phyloP scores from a whole-genome alignment of 192 early-diverging fungal species.

The Linderina pennispora region DNA sequence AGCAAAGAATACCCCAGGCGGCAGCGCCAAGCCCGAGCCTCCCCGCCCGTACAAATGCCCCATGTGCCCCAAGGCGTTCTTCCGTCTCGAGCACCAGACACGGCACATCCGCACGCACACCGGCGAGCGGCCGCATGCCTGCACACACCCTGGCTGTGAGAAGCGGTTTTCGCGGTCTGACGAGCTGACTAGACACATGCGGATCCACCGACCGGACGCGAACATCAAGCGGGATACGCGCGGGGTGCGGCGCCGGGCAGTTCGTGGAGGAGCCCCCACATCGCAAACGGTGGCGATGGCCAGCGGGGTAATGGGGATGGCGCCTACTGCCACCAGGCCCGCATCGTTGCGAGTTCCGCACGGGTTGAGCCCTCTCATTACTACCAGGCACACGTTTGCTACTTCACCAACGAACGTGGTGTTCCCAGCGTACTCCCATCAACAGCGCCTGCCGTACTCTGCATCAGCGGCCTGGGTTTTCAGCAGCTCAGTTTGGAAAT shows the following conservation, averaged over 20 bases:
- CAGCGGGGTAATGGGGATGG: too few relatives aligned
- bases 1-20: too few relatives aligned
- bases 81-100: constrained; percentile 72
- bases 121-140: constrained; percentile 77
- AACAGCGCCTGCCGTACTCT: constrained; percentile 23
- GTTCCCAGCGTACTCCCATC: constrained; percentile 16
- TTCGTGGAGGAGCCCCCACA: too few relatives aligned
- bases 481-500: too few relatives aligned
- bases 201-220: constrained; percentile 41
- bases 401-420: constrained; percentile 14
- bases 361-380: constrained; percentile 33
- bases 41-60: constrained; percentile 68
- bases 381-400: constrained; percentile 27
- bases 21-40: constrained; percentile 39
- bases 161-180: constrained; percentile 74
- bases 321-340: constrained; percentile 24
- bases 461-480: constrained; percentile 28
- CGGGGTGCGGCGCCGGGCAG: constrained; percentile 16
- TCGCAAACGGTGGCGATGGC: too few relatives aligned
- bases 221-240: constrained; percentile 33
- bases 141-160: constrained; percentile 69
- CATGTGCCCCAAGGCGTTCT: constrained; percentile 68
- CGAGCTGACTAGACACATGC: constrained; percentile 71
- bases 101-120: constrained; percentile 82
- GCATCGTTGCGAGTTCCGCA: constrained; percentile 33